phyloP scores from a whole-genome alignment of 1,139 yeast genomes.

The Saccharomyces hybrid region DNA sequence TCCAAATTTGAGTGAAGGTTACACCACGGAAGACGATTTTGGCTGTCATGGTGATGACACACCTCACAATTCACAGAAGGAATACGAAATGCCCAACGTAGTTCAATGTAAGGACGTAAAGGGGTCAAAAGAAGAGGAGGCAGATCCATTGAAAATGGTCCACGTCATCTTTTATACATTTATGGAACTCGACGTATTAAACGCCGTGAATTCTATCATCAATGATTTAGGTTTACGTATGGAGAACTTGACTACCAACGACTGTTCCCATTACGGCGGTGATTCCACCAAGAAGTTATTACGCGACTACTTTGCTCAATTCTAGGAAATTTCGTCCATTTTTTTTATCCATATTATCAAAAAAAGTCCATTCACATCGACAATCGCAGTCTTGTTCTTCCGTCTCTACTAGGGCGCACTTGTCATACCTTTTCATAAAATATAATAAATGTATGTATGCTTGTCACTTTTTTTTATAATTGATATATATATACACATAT shows the following conservation, averaged over 20 bases:
- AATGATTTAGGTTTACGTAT: conserved; percentile 10
- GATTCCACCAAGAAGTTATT: conserved; percentile 44
- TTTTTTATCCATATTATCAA: no score
- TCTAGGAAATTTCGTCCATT: neutral
- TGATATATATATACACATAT: neutral
- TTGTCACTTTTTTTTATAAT: conserved; percentile 4
- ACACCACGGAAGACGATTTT: conserved; percentile 73
- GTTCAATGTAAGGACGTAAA: conserved; percentile 40
- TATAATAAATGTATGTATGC: neutral
- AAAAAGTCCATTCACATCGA: no score
- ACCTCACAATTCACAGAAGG: conserved; percentile 53
- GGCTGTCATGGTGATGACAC: conserved; percentile 90
- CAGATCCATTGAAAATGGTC: conserved; percentile 32
- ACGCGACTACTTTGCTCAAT: conserved; percentile 33
- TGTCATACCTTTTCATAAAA: no score
- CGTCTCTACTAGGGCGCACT: no score
- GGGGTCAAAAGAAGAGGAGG: conserved; percentile 20
- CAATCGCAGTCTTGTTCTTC: no score
- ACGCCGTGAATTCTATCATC: conserved; percentile 43
- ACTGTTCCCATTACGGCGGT: conserved; percentile 43
- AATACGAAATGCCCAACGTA: conserved; percentile 67
- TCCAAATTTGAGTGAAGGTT: conserved; percentile 42
- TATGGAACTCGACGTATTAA: conserved; percentile 52
- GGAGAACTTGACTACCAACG: conserved; percentile 19
- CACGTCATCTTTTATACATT: conserved; percentile 78